Evolutionary conservation across 495 filamentous ascomycete species (phyloP), one percentile per base, ranked within the genome.

Genomic region (Immersiella caudata): DNA sequence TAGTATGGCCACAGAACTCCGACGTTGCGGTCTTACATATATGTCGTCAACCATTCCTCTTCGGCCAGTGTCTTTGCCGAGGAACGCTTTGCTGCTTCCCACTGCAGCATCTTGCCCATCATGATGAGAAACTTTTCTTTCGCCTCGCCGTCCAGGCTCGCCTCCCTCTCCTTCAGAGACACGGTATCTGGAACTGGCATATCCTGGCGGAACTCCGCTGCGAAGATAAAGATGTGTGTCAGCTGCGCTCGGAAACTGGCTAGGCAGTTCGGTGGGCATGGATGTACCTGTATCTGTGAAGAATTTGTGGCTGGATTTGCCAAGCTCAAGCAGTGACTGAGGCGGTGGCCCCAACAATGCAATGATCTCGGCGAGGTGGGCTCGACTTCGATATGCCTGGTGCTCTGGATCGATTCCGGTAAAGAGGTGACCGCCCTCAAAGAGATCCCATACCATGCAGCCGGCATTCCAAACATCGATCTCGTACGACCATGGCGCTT

Each of bases 391-490:
- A 60, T 85, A 83, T 5, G 73, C 69, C 50, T 79, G 73, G 4
- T 71, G 71, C 40, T 84, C 78, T 22, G 77, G 80, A 58, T 85
- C 79, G 51, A 73, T 67, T 5, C 82, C 81, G 14, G 68, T 65
- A 66, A 86, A 86, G 25, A 86, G 57, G 66, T 81, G 75, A 36
- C 69, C 75, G 0, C 79, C 79, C 77, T 85, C 77, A 58, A 84
- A 79, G 8, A 86, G 70, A 74, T 85, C 79, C 83, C 80, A 86
- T 69, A 87, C 84, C 72, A 86, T 72, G 70, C 82, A 78, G 61
- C 82, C 83, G 18, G 80, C 74, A 68, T 81, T 83, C 83, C 84
- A 85, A 54, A 84, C 81, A 66, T 86, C 84, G 49, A 84, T 74
- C 5, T 74, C 62, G 67, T 82, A 81, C 27, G 68, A 73, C 85